Base-by-base conservation (phyloP, 495 filamentous ascomycete species). In the Penicillium bovifimosum region DNA sequence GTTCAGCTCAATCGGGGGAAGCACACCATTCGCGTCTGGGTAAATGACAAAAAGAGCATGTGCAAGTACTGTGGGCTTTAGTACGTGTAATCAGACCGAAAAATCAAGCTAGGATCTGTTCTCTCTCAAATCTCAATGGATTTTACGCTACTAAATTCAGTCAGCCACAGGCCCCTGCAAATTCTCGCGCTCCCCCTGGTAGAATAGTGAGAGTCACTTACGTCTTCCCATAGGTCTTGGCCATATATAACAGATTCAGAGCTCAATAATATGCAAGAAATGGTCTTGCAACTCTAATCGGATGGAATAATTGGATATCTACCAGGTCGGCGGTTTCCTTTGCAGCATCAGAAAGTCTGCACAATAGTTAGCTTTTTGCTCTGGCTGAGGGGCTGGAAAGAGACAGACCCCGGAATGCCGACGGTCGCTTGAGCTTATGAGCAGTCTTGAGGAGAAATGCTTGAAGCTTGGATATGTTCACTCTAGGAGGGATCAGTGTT, bases 301-400 rank as follows among this genome's bases (percentile, higher is more conserved):
- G 20, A 24, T 24, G 4, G 20, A 24, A 24, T 24, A 24, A 24
- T 50, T 41, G 16, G 11, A 50, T 41, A 41, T 49, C 47, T 27
- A 50, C 6, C 10, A 41, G 35, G 27, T 50, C 33, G n/a, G 40
- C 47, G 36, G 35, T 41, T 50, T 50, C 13, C 36, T 50, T 50
- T 40, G 26, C 4, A 9, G 28, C 27, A 40, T 50, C 27, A 32
- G 27, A 50, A 1, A 41, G 41, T 50, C 47, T 41, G 14, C n/a
- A 50, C 41, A 50, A 41, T 41, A 41, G 36, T 50, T 41, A 50
- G 27, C 10, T 36, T 41, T 50, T 50, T 41, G 6, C 47, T 50
- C 27, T 50, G 3, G 34, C 24, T 41, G 5, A 50, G 36, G 47
- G 35, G 27, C 11, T 50, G 9, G 6, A 18, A 50, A 41, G 47